Base-by-base conservation (phyloP, 2,329 filamentous ascomycete species). In the Thelonectria rubi region DNA sequence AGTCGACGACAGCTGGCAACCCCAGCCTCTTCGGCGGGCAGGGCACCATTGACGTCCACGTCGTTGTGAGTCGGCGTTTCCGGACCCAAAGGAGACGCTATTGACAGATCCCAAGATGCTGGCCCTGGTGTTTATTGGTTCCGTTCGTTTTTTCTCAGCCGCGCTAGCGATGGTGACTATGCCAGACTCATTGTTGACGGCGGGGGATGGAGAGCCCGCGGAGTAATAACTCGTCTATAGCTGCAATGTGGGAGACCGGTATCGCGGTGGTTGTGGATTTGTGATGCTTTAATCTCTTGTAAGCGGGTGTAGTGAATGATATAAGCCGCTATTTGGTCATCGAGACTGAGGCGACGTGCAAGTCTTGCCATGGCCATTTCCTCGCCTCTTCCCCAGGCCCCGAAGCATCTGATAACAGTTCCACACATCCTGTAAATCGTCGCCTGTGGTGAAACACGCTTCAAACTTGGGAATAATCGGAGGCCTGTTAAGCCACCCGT, bases 41-140 rank as follows among this genome's bases (percentile, higher is more conserved):
- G 24, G 48, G 46, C 54, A 17, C 43, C 18, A 40, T 40, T 24
- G 42, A 47, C 39, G 20, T 21, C 54, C 24, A 56, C 46, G 46
- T 56, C 39, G 54, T 15, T 21, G 42, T 5, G 14, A 30, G n/a
- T 21, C 54, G 45, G 54, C 21, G 46, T 32, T 50, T 40, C 54
- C 54, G 54, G 17, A 24, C 17, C 34, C 20, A 43, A 43, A 30
- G 11, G 45, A 48, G 46, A 43, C 14, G 48, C 54, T 56, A 56
- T 56, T 56, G 46, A 49, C 47, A 15, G 8, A 40, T 18, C 30
- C 11, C 46, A 26, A 34, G 26, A 32, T 40, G 17, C 20, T 42
- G 24, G 24, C 24, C 20, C 17, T 26, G 6, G 20, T 14, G 18
- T 48, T 18, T 30, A 55, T 55, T 55, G 42, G 52, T 11, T 20